Percentiles rank a stretch among this genome's conserved stretches.
These are phyloP conservation scores for Paracamarosporium sp. DNA, from an alignment of 2,329 filamentous ascomycete genomes.

Conservation along the genomic window DNA sequence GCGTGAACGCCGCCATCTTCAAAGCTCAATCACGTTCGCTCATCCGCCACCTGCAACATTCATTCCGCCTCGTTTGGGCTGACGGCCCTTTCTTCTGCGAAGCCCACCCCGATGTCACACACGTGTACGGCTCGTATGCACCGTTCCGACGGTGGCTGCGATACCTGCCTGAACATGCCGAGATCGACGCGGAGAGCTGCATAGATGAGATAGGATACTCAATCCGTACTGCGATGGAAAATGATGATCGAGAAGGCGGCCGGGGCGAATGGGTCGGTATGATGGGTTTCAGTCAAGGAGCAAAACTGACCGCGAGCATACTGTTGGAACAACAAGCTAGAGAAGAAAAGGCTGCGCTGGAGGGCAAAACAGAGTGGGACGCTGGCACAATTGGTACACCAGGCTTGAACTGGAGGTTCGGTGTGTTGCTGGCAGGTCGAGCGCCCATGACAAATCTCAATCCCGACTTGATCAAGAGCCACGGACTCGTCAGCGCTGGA, in stretches of 20 bases:
- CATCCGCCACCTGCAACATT: slow-evolving; percentile 56
- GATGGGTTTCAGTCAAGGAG: slow-evolving; percentile 59
- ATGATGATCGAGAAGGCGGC: slow-evolving; percentile 49
- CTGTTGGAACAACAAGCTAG: slow-evolving; percentile 66
- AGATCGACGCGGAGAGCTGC: slow-evolving; percentile 58
- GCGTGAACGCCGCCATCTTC: slow-evolving; percentile 75
- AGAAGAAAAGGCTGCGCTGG: slow-evolving; percentile 35
- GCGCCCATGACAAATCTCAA: slow-evolving; percentile 65
- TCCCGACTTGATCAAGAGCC: slow-evolving; percentile 42
- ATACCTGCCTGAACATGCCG: slow-evolving; percentile 65
- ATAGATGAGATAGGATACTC: slow-evolving; percentile 56
- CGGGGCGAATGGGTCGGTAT: slow-evolving; percentile 57
- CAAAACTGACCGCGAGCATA: slow-evolving; percentile 55
- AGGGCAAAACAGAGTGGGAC: slow-evolving; percentile 23
- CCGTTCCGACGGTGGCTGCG: slow-evolving; percentile 72
- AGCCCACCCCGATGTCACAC: slow-evolving; percentile 67
- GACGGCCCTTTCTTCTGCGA: slow-evolving; percentile 71
- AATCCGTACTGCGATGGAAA: slow-evolving; percentile 53
- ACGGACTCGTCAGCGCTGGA: slow-evolving; percentile 49
- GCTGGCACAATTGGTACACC: slow-evolving; percentile 32
- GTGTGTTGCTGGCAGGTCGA: slow-evolving; percentile 67
- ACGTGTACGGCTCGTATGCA: slow-evolving; percentile 69
- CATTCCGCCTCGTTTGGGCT: slow-evolving; percentile 75
- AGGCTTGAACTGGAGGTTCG: slow-evolving; percentile 62
- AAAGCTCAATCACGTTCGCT: slow-evolving; percentile 69